Evolutionary conservation across 2,329 filamentous ascomycete genomes (phyloP).

Genomic region (Botrytis medusae): DNA sequence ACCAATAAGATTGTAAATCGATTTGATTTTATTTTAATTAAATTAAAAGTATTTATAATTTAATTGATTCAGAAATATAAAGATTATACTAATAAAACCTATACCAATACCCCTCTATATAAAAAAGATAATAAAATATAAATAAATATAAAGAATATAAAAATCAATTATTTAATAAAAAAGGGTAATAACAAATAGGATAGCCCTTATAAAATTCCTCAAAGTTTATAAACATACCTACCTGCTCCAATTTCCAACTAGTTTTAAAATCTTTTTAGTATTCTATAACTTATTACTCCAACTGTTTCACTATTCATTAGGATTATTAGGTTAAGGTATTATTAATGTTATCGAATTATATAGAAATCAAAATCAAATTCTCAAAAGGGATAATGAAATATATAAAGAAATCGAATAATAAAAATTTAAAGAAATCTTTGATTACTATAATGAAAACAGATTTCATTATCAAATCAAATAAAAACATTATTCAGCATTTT

Average conservation of each 20-base stretch:
- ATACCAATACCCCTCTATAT: no score
- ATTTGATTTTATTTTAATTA: no score
- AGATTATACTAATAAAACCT: no score
- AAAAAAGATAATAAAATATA: no score
- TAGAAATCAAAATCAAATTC: not conserved
- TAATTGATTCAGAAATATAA: no score
- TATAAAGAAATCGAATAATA: not conserved
- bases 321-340: not conserved
- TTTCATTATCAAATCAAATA: not conserved
- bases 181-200: not conserved
- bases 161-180: not conserved
- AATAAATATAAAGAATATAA: no score
- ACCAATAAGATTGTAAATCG: no score
- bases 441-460: not conserved
- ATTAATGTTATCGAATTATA: not conserved
- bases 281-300: not conserved
- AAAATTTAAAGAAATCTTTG: not conserved
- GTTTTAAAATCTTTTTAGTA: not conserved
- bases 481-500: not conserved
- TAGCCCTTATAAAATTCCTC: not conserved
- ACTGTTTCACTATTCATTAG: rapidly evolving
- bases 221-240: not conserved
- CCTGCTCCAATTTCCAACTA: not conserved
- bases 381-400: not conserved
- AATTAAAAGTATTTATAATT: no score